Conservation (phyloP, 345 rosid species). For the Eucalyptus sp. region DNA sequence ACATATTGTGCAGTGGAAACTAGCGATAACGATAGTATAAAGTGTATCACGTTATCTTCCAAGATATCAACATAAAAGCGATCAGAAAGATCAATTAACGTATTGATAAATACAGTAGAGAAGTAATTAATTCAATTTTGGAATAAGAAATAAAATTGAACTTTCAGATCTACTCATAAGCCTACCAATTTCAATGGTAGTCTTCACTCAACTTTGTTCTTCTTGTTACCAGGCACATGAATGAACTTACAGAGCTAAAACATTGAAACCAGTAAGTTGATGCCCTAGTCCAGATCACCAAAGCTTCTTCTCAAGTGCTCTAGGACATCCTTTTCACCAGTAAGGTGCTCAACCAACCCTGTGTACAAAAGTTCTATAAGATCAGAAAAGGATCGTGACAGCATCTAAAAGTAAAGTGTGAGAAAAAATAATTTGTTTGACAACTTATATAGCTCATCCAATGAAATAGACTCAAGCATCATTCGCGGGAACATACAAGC, state of each 20-base stretch:
- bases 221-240: not conserved
- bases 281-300: not conserved
- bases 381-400: not conserved
- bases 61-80: not conserved
- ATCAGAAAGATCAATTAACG: not conserved
- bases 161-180: not conserved
- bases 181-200: not conserved
- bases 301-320: slow-evolving; percentile 23
- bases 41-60: not conserved
- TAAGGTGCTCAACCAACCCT: slow-evolving; percentile 75
- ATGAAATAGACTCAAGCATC: not conserved
- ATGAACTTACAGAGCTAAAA: not conserved
- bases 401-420: not conserved
- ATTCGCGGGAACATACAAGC: not conserved
- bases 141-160: not conserved
- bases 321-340: slow-evolving; percentile 43
- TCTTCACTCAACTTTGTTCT: not conserved
- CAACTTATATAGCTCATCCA: not conserved
- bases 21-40: not conserved
- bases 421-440: not conserved
- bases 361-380: not conserved
- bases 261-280: not conserved
- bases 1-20: not conserved
- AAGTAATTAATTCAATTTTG: not conserved
- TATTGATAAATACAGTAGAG: not conserved